Conservation (phyloP, 2,329 filamentous ascomycete genomes). For the Periconia sp. region DNA sequence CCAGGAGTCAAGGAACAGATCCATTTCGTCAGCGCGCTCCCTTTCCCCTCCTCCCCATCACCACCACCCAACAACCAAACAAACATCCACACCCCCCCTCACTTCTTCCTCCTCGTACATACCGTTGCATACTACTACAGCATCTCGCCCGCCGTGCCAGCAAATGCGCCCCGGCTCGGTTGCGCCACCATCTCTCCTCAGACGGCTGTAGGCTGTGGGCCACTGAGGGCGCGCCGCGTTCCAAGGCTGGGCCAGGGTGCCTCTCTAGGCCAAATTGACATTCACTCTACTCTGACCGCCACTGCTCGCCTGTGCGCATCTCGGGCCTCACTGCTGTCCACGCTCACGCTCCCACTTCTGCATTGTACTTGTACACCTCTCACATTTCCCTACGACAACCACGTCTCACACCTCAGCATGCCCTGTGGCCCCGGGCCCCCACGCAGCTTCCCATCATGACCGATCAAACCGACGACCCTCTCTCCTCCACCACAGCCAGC, state of each 20-base stretch:
- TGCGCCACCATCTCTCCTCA: conserved; percentile 24
- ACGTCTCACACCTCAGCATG: conserved; percentile 29
- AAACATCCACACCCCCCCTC: neutral
- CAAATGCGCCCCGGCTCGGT: conserved; percentile 26
- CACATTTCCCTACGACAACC: neutral
- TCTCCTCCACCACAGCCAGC: conserved; percentile 41
- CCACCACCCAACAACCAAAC: neutral
- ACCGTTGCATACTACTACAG: too few relatives aligned
- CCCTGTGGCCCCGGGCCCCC: conserved; percentile 22
- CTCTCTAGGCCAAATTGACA: conserved; percentile 4
- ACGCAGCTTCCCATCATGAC: conserved; percentile 34
- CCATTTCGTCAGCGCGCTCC: conserved; percentile 6
- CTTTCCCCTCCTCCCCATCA: too few relatives aligned
- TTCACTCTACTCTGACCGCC: conserved; percentile 25
- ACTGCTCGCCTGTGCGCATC: conserved; percentile 18
- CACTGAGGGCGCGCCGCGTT: conserved; percentile 37
- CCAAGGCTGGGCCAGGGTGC: conserved; percentile 6
- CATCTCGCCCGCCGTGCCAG: conserved; percentile 10
- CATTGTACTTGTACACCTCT: too few relatives aligned
- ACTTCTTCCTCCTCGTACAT: conserved; percentile 5
- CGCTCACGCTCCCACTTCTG: conserved; percentile 13
- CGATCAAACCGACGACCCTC: conserved; percentile 32
- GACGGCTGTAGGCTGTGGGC: conserved; percentile 23
- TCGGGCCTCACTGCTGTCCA: conserved; percentile 25
- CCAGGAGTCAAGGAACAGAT: too few relatives aligned